Conservation (phyloP, 2,329 filamentous ascomycete genomes). For the Neonectria magnoliae region DNA sequence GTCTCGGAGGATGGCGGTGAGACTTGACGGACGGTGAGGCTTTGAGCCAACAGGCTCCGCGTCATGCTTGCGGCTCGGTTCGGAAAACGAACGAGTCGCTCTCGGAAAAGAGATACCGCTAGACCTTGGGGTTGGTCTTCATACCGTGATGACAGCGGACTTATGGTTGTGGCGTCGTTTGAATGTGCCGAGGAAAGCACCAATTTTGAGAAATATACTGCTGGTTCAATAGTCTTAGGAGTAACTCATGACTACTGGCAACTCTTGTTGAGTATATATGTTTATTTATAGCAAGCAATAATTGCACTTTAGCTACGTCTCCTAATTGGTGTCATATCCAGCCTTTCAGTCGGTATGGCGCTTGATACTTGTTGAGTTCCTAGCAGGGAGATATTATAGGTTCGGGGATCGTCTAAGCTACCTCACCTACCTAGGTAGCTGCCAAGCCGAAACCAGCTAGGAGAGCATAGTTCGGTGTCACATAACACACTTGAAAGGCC, state of each 20-base stretch:
- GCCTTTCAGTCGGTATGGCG: no score
- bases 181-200: neutral
- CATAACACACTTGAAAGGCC: neutral
- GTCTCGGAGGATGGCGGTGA: constrained; percentile 8
- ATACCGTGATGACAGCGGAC: neutral
- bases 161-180: neutral
- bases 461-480: no score
- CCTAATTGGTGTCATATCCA: neutral
- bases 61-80: constrained; percentile 7
- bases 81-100: neutral
- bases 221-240: neutral
- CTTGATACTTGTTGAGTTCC: neutral
- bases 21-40: constrained; percentile 11
- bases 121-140: neutral
- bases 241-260: neutral
- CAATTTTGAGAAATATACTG: neutral
- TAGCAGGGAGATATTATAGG: neutral
- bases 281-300: neutral
- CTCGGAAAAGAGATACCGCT: neutral
- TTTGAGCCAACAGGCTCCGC: constrained; percentile 5
- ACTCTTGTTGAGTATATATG: neutral
- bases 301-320: neutral
- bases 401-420: neutral
- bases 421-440: neutral
- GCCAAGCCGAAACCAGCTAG: neutral